A percentile compares a stretch with the other conserved stretches of the same genome.
Conservation (phyloP, 2,329 filamentous ascomycete species). For the Dothistroma septosporum region DNA sequence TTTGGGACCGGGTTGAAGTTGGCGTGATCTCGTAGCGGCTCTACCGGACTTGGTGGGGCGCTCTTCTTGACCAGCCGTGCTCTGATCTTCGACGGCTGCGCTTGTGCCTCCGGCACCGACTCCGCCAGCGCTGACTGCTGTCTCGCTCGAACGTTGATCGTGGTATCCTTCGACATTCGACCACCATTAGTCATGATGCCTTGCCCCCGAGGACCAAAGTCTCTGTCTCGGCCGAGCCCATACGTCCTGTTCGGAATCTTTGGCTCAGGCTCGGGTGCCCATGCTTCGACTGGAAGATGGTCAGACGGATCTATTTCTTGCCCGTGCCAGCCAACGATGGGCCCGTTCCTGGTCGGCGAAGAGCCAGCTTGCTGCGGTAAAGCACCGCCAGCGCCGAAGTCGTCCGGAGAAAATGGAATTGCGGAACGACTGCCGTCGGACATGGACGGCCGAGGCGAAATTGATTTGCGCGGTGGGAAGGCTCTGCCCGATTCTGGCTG, state of each 20-base stretch:
- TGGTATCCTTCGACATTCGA: slow-evolving; percentile 30
- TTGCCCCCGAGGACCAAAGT: slow-evolving; percentile 31
- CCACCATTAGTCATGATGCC: slow-evolving; percentile 14
- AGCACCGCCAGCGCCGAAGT: slow-evolving; percentile 65
- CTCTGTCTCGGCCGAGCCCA: slow-evolving; percentile 33
- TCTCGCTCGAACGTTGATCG: slow-evolving; percentile 33
- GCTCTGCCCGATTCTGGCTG: slow-evolving; percentile 9
- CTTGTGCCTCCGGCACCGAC: slow-evolving; percentile 31
- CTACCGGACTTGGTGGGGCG: slow-evolving; percentile 11
- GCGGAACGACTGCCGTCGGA: slow-evolving; percentile 50
- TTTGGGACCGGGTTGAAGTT: slow-evolving; percentile 42
- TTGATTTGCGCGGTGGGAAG: slow-evolving; percentile 61
- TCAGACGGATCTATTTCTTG: slow-evolving; percentile 76
- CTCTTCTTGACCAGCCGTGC: slow-evolving; percentile 63
- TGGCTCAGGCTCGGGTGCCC: slow-evolving; percentile 71
- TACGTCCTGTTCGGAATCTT: slow-evolving; percentile 43
- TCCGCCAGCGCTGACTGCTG: slow-evolving; percentile 29
- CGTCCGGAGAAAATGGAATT: slow-evolving; percentile 70
- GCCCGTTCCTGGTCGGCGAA: slow-evolving; percentile 46
- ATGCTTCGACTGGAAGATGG: slow-evolving; percentile 70
- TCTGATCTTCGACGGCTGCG: slow-evolving; percentile 35
- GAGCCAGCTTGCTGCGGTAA: not conserved
- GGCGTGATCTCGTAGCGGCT: slow-evolving; percentile 39
- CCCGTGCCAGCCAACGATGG: slow-evolving; percentile 72
- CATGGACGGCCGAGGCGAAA: slow-evolving; percentile 63